Evolutionary conservation across 176 grass and related monocot species (phyloP), one percentile per base, ranked within the genome.

Genomic region (Cenchrus fungigraminus): DNA sequence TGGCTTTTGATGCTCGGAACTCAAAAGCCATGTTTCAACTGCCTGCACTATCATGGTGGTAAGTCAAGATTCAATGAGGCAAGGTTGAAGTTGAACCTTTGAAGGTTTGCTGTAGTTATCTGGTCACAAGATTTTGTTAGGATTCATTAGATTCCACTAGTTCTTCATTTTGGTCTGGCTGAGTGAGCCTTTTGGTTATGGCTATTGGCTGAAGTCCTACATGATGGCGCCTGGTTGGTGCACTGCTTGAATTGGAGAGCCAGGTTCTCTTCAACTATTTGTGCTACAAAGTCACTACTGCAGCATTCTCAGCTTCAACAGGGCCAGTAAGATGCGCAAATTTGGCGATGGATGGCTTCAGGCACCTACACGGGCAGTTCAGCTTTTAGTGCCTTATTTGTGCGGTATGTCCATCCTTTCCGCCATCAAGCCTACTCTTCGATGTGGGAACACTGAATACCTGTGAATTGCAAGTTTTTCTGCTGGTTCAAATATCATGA

Each of bases 1-100:
- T 65, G 32, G 68, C 19, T 44, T 10, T 65, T 51, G 58, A 40
- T 47, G 68, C n/a, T 81, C 49, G 46, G 25, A 80, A 75, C 42
- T 31, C 20, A n/a, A 14, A 67, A 22, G 63, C 8, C 9, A 12
- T 61, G 43, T 50, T n/a, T 59, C 49, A 55, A 68, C 34, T 46
- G 8, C 42, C 44, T 46, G 65, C 5, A 19, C 22, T 77, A 6
- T 19, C 3, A 12, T 71, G 14, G 12, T 71, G 46, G 29, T 74
- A 60, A 19, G 2, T 75, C 76, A 67, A 59, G 43, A 60, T 43
- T 82, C 42, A 20, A 20, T 32, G 22, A 63, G 69, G 55, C 17
- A 50, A 61, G 2, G 43, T 9, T 74, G 25, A 63, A 73, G 43
- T 14, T 74, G 25, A 63, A 73, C 67, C 19, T 22, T 42, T 46